Evolutionary conservation across 2,329 filamentous ascomycete species (phyloP).

Genomic region (Penicillium griseofulvum): DNA sequence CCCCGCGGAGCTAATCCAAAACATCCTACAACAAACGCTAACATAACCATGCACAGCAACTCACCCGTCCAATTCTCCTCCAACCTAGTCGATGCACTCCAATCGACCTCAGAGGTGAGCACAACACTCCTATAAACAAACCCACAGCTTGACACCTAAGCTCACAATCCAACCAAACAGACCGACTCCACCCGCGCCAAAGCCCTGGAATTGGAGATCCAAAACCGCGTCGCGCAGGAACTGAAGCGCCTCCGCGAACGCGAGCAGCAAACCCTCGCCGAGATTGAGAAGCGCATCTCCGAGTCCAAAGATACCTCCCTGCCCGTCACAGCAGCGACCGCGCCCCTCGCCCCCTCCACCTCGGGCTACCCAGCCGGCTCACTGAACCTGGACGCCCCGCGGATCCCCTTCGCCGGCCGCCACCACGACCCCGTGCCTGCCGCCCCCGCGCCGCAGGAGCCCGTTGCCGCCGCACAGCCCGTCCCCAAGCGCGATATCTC

Average conservation of each 20-base stretch:
- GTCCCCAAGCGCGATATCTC: constrained; percentile 46
- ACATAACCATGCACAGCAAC: constrained; percentile 30
- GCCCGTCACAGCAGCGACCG: constrained; percentile 27
- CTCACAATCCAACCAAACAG: constrained; percentile 48
- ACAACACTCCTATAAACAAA: constrained; percentile 1
- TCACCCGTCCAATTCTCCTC: constrained; percentile 71
- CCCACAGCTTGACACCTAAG: neutral
- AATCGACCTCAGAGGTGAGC: constrained; percentile 79
- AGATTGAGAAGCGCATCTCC: constrained; percentile 63
- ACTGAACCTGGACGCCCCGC: constrained; percentile 42
- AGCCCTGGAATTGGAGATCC: constrained; percentile 80
- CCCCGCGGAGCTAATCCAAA: neutral
- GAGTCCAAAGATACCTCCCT: constrained; percentile 34
- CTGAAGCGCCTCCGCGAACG: constrained; percentile 74
- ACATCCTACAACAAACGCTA: constrained; percentile 3
- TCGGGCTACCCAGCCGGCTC: constrained; percentile 29
- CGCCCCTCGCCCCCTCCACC: constrained; percentile 21
- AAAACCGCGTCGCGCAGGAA: constrained; percentile 80
- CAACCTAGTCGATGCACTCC: constrained; percentile 76
- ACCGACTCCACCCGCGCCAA: constrained; percentile 84
- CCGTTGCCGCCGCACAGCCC: constrained; percentile 16
- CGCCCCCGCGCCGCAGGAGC: constrained; percentile 14
- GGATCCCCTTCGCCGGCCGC: constrained; percentile 44
- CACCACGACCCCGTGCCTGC: constrained; percentile 30
- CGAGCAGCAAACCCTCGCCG: constrained; percentile 66